These are phyloP conservation scores for Kingdonia uniflora DNA, from an alignment of 164 flowering plant genomes.

Conservation along the genomic window DNA sequence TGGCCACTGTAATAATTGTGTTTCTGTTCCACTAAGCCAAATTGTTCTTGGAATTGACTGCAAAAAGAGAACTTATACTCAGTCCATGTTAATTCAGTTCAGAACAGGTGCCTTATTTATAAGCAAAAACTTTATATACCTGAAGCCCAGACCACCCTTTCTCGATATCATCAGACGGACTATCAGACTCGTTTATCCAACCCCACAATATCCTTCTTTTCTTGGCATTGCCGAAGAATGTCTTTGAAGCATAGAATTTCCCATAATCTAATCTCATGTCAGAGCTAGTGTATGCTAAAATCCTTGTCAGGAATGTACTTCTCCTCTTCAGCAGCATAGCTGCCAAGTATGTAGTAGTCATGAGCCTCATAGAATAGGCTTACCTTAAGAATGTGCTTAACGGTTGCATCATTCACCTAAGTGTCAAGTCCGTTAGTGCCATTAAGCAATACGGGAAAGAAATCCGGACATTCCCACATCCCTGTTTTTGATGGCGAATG, in stretches of 20 bases:
- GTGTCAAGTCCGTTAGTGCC: conserved; percentile 45
- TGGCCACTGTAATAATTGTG: conserved; percentile 73
- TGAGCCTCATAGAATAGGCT: neutral
- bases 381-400: neutral
- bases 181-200: neutral
- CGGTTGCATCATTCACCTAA: neutral
- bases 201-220: neutral
- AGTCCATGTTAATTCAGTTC: neutral
- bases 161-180: neutral
- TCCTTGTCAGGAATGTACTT: neutral
- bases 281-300: neutral
- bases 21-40: conserved; percentile 53
- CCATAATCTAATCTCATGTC: neutral
- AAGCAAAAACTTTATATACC: neutral
- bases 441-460: conserved; percentile 41
- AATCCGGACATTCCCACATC: conserved; percentile 93
- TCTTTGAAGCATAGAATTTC: conserved; percentile 1
- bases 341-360: neutral
- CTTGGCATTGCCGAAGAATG: neutral
- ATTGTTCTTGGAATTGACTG: conserved; percentile 65
- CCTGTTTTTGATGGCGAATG: conserved; percentile 46
- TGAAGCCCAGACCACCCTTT: neutral
- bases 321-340: neutral
- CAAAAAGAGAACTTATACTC: neutral
- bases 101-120: neutral